Evolutionary conservation across 2,329 filamentous ascomycete species (phyloP).

Genomic region (Zasmidium cellare): DNA sequence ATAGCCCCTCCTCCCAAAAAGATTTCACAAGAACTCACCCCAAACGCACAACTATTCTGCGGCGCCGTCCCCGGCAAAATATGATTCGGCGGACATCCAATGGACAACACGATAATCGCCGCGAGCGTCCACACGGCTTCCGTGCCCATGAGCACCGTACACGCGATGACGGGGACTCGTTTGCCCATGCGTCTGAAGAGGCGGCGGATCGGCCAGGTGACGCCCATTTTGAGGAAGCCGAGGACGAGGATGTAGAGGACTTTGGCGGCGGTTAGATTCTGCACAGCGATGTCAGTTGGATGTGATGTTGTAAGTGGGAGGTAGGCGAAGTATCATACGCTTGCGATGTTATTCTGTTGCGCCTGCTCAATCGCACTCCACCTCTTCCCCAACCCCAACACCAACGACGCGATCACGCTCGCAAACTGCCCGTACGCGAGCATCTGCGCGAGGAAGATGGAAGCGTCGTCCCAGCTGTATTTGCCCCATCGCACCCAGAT

Average conservation of each 20-base stretch:
- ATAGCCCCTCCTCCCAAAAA: not conserved
- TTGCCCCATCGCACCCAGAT: not conserved
- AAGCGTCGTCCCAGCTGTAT: not conserved
- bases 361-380: not conserved
- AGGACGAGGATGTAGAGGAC: not conserved
- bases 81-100: not conserved
- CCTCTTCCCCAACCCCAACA: not conserved
- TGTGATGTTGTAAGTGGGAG: too few species aligned
- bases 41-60: not conserved
- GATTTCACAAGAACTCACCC: not conserved
- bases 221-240: not conserved
- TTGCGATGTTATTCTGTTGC: not conserved
- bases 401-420: not conserved
- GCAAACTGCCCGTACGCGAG: not conserved
- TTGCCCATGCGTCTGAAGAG: not conserved
- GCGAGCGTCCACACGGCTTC: not conserved
- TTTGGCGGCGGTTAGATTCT: not conserved
- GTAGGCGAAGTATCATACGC: too few species aligned
- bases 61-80: not conserved
- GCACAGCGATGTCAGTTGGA: too few species aligned
- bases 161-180: not conserved
- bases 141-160: not conserved
- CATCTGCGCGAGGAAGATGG: not conserved
- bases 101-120: not conserved
- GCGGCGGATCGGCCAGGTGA: not conserved